Evolutionary conservation across 352 stramenopile species (phyloP).

Genomic region (Globisporangium sylvaticum): DNA sequence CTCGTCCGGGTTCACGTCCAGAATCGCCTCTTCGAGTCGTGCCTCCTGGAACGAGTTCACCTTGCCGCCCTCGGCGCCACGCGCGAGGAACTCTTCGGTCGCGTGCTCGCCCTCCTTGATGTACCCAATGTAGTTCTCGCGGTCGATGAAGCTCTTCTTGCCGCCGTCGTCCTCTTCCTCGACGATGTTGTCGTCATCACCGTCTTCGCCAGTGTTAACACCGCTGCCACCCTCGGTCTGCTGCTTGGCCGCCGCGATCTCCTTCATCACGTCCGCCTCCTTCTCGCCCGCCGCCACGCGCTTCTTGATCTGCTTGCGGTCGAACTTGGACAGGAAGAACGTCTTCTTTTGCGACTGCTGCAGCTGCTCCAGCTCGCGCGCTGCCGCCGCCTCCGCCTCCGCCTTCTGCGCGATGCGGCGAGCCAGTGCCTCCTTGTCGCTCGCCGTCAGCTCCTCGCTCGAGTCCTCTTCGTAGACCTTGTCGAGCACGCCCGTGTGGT

Average conservation of each 20-base stretch:
- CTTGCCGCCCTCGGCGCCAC: slow-evolving; percentile 71
- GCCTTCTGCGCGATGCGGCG: slow-evolving; percentile 9
- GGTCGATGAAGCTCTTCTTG: slow-evolving; percentile 62
- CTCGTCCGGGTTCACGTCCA: slow-evolving; percentile 98
- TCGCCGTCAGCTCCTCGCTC: slow-evolving; percentile 16
- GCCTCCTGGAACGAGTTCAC: slow-evolving; percentile 77
- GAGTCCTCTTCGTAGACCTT: slow-evolving; percentile 37
- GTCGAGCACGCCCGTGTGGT: slow-evolving; percentile 23
- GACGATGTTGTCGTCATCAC: slow-evolving; percentile 5
- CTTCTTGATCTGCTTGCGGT: slow-evolving; percentile 94
- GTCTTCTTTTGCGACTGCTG: slow-evolving; percentile 53
- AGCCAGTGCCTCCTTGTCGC: slow-evolving; percentile 22
- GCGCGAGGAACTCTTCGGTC: slow-evolving; percentile 71
- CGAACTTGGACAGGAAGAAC: slow-evolving; percentile 91
- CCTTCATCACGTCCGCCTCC: slow-evolving; percentile 69
- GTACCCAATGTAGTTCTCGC: slow-evolving; percentile 85
- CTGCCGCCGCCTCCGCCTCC: slow-evolving; percentile 6
- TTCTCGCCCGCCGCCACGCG: slow-evolving; percentile 67
- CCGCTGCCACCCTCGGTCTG: not conserved
- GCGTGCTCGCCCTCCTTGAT: slow-evolving; percentile 76
- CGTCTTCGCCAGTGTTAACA: slow-evolving; percentile 2
- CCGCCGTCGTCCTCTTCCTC: slow-evolving; percentile 26
- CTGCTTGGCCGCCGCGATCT: slow-evolving; percentile 49
- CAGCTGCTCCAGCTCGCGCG: slow-evolving; percentile 6
- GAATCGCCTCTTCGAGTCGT: slow-evolving; percentile 93